phyloP scores from a whole-genome alignment of 768 basidiomycete genomes.

The Hypholoma fasciculare region DNA sequence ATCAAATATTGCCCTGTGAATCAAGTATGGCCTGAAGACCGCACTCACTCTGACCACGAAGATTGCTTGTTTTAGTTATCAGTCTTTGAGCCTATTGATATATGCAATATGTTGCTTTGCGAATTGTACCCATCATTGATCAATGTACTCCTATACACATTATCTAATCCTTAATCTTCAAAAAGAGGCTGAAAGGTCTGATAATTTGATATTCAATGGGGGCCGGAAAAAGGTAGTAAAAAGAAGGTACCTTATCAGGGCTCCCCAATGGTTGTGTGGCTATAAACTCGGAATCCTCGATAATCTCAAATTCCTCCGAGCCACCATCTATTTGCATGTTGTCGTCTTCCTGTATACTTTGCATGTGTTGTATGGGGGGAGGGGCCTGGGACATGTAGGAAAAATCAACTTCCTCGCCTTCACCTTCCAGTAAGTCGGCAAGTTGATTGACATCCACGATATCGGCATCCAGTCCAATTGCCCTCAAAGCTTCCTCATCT shows the following conservation, averaged over 20 bases:
- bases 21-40: constrained; percentile 31
- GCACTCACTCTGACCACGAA: constrained; percentile 27
- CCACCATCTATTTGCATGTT: constrained; percentile 20
- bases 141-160: neutral
- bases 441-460: constrained; percentile 65
- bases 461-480: constrained; percentile 68
- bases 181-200: constrained; percentile 52
- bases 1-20: constrained; percentile 22
- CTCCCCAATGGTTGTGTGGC: constrained; percentile 39
- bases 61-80: constrained; percentile 27
- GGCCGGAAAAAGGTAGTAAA: neutral
- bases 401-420: constrained; percentile 55
- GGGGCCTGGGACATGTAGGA: constrained; percentile 30
- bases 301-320: constrained; percentile 33
- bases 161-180: constrained; percentile 37
- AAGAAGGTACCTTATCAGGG: constrained; percentile 28
- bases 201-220: constrained; percentile 1
- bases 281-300: constrained; percentile 36
- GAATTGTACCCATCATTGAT: neutral
- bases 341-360: constrained; percentile 3
- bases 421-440: constrained; percentile 57
- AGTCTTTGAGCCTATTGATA: neutral
- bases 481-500: constrained; percentile 51
- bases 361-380: neutral
- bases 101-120: neutral